These are phyloP conservation scores for Fusarium transvaalense DNA, from an alignment of 2,329 filamentous ascomycete genomes.

Conservation along the genomic window DNA sequence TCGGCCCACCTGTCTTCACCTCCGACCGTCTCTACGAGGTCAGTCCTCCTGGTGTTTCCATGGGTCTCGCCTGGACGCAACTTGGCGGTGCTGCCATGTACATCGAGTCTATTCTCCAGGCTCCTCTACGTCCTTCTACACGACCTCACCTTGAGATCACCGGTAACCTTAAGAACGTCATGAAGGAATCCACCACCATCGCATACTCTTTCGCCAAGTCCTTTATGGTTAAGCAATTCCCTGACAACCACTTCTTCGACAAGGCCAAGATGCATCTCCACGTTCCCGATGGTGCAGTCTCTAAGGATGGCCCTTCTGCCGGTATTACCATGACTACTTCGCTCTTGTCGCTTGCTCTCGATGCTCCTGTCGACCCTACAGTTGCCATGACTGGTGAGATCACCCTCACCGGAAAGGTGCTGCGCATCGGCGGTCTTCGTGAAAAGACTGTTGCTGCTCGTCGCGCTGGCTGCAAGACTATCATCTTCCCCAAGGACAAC, in stretches of 20 bases:
- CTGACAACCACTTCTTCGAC: slow-evolving; percentile 95
- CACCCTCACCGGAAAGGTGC: slow-evolving; percentile 95
- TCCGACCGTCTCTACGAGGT: slow-evolving; percentile 95
- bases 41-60: slow-evolving; percentile 92
- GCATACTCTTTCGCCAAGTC: slow-evolving; percentile 97
- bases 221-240: slow-evolving; percentile 84
- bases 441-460: slow-evolving; percentile 98
- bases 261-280: slow-evolving; percentile 95
- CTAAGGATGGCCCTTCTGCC: slow-evolving; percentile 92
- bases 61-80: slow-evolving; percentile 98
- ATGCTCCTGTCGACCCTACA: slow-evolving; percentile 82
- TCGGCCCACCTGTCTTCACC: slow-evolving; percentile 94
- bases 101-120: slow-evolving; percentile 95
- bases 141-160: slow-evolving; percentile 88
- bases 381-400: slow-evolving; percentile 98
- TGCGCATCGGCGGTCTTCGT: slow-evolving; percentile 91
- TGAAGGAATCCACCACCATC: slow-evolving; percentile 97
- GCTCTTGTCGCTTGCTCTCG: slow-evolving; percentile 84
- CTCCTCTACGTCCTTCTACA: slow-evolving; percentile 78
- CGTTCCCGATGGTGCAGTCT: slow-evolving; percentile 95
- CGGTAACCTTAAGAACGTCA: slow-evolving; percentile 93
- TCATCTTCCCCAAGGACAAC: slow-evolving; percentile 96
- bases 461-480: slow-evolving; percentile 89
- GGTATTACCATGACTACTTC: slow-evolving; percentile 99
- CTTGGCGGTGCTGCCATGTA: slow-evolving; percentile 97